phyloP scores from a whole-genome alignment of 1,284 basidiomycete species.

The Cystobasidiaceae sp. region DNA sequence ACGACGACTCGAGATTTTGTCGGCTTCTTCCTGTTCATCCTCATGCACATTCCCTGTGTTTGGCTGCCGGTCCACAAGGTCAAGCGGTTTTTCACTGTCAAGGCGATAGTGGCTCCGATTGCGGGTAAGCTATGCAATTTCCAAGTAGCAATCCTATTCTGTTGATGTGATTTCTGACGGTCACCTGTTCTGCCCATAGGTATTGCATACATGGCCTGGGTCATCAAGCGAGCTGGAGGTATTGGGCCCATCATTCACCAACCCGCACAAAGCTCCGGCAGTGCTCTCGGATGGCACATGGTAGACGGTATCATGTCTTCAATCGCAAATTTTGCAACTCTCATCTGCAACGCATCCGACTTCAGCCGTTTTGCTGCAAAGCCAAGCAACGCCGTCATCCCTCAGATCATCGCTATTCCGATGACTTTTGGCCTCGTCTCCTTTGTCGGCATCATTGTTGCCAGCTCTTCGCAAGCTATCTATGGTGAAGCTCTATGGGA shows the following conservation, averaged over 20 bases:
- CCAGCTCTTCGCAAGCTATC: constrained; percentile 68
- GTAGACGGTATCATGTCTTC: constrained; percentile 68
- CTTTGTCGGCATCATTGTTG: constrained; percentile 78
- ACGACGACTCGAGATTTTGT: constrained; percentile 66
- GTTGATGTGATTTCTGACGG: background rate
- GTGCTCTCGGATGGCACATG: constrained; percentile 68
- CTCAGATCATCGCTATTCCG: constrained; percentile 68
- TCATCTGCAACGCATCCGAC: constrained; percentile 54
- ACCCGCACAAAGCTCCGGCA: constrained; percentile 62
- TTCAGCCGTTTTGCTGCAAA: constrained; percentile 58
- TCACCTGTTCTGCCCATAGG: constrained; percentile 52
- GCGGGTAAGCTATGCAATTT: constrained; percentile 30
- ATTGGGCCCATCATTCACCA: constrained; percentile 72
- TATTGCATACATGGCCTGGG: constrained; percentile 74
- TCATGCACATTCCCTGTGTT: constrained; percentile 69
- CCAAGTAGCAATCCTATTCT: too few relatives aligned
- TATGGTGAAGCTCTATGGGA: constrained; percentile 75
- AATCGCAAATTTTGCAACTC: constrained; percentile 71
- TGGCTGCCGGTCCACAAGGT: constrained; percentile 77
- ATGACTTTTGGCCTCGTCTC: constrained; percentile 69
- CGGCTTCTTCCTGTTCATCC: constrained; percentile 81
- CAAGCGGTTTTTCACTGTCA: constrained; percentile 73
- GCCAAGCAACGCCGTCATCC: constrained; percentile 62
- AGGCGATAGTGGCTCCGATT: constrained; percentile 59
- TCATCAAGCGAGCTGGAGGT: constrained; percentile 69